Evolutionary conservation across 768 basidiomycete species (phyloP).

Genomic region (Hydnomerulius pinastri): DNA sequence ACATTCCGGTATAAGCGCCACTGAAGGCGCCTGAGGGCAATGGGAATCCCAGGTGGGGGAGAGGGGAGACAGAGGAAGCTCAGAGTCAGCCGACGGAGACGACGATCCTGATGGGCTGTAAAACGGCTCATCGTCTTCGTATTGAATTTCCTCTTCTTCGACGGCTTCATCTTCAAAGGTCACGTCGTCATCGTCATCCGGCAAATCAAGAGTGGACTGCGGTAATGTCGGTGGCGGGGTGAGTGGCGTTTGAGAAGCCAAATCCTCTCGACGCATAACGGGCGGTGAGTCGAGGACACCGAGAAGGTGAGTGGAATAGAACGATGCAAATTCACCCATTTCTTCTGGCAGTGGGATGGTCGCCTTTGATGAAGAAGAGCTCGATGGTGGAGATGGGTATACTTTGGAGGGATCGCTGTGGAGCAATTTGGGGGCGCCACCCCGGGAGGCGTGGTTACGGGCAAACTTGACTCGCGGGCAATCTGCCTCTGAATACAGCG

Average conservation of each 20-base stretch:
- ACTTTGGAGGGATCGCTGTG: constrained; percentile 20
- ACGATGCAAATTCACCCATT: constrained; percentile 9
- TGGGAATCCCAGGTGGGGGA: constrained; percentile 36
- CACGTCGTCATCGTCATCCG: constrained; percentile 33
- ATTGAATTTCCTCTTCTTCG: constrained; percentile 18
- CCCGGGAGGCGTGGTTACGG: constrained; percentile 14
- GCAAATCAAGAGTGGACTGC: constrained; percentile 36
- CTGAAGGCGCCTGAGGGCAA: constrained; percentile 9
- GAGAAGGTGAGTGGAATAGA: constrained; percentile 29
- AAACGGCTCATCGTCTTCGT: constrained; percentile 22
- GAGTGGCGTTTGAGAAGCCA: constrained; percentile 33
- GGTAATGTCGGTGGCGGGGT: constrained; percentile 48
- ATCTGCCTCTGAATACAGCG: constrained; percentile 13
- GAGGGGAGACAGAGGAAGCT: constrained; percentile 34
- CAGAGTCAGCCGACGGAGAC: constrained; percentile 13
- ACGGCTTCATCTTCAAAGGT: constrained; percentile 13
- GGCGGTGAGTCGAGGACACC: constrained; percentile 39
- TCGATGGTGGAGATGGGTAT: constrained; percentile 32
- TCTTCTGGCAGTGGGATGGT: constrained; percentile 30
- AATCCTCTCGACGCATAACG: constrained; percentile 32
- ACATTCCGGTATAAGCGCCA: constrained; percentile 19
- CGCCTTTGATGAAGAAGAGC: constrained; percentile 26
- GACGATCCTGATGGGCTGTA: constrained; percentile 12
- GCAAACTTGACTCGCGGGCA: constrained; percentile 15
- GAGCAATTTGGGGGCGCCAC: constrained; percentile 13